Conservation (phyloP, 192 early-diverging fungal genomes). For the Linnemannia elongata region DNA sequence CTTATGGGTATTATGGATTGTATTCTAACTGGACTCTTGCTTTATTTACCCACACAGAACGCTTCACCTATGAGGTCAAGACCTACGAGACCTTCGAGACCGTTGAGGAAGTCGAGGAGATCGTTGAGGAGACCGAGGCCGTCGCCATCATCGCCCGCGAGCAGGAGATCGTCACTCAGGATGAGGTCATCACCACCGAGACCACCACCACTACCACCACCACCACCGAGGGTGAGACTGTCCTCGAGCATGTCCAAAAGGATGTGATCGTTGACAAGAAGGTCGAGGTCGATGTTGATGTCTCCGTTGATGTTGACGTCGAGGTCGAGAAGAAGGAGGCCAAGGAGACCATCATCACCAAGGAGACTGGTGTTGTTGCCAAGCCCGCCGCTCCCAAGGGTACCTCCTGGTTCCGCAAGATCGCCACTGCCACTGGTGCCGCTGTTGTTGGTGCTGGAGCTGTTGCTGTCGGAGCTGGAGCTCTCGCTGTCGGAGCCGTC, state of each 20-base stretch:
- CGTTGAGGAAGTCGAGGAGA: too few relatives aligned
- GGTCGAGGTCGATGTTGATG: background rate
- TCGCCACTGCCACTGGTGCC: constrained; percentile 13
- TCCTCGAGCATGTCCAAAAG: background rate
- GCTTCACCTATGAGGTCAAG: constrained; percentile 6
- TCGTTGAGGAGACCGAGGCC: too few relatives aligned
- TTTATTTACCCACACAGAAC: too few relatives aligned
- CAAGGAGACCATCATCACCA: constrained; percentile 18
- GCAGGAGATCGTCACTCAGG: background rate
- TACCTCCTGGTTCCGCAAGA: constrained; percentile 30
- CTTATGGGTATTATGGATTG: too few relatives aligned
- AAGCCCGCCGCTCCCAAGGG: constrained; percentile 39
- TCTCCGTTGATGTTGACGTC: background rate
- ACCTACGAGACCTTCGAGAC: background rate
- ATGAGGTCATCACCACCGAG: too few relatives aligned
- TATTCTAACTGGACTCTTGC: too few relatives aligned
- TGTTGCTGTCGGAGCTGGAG: constrained; percentile 17
- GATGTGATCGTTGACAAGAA: constrained; percentile 11
- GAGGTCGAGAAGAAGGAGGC: constrained; percentile 14
- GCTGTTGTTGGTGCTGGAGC: constrained; percentile 2
- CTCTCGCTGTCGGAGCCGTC: background rate
- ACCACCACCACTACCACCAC: constrained; percentile 8
- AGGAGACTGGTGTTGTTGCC: constrained; percentile 28
- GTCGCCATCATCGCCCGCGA: constrained; percentile 1
- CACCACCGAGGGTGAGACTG: background rate